phyloP scores from a whole-genome alignment of 2,329 filamentous ascomycete species.

The Clonostachys byssicola region DNA sequence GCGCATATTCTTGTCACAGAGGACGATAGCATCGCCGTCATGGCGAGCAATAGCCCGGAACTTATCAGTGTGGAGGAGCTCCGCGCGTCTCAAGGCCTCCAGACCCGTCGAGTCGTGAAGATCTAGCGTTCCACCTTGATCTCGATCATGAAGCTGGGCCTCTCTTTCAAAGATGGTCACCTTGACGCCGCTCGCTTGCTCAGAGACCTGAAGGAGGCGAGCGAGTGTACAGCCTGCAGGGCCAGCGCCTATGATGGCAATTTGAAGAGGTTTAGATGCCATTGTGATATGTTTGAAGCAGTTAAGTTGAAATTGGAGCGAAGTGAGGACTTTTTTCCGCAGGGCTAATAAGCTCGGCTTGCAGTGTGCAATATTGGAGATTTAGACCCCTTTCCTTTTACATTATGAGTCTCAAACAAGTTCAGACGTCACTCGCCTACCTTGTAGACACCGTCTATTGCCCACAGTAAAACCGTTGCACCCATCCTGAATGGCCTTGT shows the following conservation, averaged over 20 bases:
- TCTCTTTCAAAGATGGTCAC: slow-evolving; percentile 16
- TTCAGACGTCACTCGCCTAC: too few relatives aligned
- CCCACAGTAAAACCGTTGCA: too few relatives aligned
- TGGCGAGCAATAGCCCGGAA: slow-evolving; percentile 35
- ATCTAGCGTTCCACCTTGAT: slow-evolving; percentile 38
- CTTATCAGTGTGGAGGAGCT: slow-evolving; percentile 25
- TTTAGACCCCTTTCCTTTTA: too few relatives aligned
- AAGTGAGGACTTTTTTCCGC: too few relatives aligned
- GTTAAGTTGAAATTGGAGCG: too few relatives aligned
- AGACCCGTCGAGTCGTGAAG: slow-evolving; percentile 41
- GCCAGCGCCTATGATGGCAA: slow-evolving; percentile 40
- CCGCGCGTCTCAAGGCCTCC: slow-evolving; percentile 34
- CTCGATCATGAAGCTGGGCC: neutral
- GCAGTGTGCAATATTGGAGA: too few relatives aligned
- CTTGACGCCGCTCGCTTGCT: slow-evolving; percentile 15
- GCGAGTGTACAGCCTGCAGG: slow-evolving; percentile 42
- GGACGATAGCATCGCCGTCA: slow-evolving; percentile 30
- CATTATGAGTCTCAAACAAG: too few relatives aligned
- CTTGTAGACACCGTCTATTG: too few relatives aligned
- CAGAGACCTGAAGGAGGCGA: slow-evolving; percentile 33
- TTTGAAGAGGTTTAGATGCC: slow-evolving; percentile 7
- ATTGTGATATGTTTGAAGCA: neutral
- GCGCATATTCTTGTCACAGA: slow-evolving; percentile 15
- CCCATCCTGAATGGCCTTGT: too few relatives aligned
- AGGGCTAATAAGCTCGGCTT: too few relatives aligned